Evolutionary conservation across 495 filamentous ascomycete genomes (phyloP).

Genomic region (Penicillium flavigenum): DNA sequence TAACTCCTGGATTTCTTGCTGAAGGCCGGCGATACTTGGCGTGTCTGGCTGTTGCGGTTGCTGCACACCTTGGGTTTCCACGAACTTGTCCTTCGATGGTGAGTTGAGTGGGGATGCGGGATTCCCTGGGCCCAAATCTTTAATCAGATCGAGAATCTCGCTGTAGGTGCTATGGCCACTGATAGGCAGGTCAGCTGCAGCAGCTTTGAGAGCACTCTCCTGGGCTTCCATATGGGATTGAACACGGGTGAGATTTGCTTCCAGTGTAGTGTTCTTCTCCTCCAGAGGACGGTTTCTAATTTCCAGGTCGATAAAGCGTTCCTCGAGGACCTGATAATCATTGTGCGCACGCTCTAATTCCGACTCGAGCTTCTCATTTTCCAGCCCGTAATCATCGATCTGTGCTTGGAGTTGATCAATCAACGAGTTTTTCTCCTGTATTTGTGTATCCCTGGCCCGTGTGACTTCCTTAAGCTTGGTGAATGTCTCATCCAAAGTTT

Average conservation of each 20-base stretch:
- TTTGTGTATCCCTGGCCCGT: constrained; percentile 34
- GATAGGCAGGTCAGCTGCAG: constrained; percentile 42
- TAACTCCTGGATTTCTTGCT: constrained; percentile 32
- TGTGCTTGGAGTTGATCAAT: constrained; percentile 46
- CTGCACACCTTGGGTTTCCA: constrained; percentile 23
- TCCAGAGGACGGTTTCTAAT: constrained; percentile 41
- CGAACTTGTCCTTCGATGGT: constrained; percentile 24
- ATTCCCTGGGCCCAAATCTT: constrained; percentile 34
- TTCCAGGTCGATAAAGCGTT: constrained; percentile 40
- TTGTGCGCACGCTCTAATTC: constrained; percentile 37
- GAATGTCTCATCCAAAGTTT: constrained; percentile 39
- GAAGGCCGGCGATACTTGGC: constrained; percentile 30
- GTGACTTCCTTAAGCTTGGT: constrained; percentile 40
- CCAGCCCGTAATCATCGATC: constrained; percentile 35
- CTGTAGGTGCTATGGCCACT: constrained; percentile 40
- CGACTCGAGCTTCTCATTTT: constrained; percentile 39
- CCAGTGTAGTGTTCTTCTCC: constrained; percentile 44
- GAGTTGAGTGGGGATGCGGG: constrained; percentile 16
- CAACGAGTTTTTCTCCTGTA: constrained; percentile 40
- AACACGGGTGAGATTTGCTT: constrained; percentile 41
- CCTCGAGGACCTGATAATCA: constrained; percentile 36
- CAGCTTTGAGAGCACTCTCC: constrained; percentile 42
- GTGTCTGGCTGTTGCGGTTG: constrained; percentile 19
- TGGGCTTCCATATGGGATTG: constrained; percentile 47
- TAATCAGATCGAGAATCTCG: constrained; percentile 46